Conservation (phyloP, 176 grass and related monocot genomes). For the Avena sativa region DNA sequence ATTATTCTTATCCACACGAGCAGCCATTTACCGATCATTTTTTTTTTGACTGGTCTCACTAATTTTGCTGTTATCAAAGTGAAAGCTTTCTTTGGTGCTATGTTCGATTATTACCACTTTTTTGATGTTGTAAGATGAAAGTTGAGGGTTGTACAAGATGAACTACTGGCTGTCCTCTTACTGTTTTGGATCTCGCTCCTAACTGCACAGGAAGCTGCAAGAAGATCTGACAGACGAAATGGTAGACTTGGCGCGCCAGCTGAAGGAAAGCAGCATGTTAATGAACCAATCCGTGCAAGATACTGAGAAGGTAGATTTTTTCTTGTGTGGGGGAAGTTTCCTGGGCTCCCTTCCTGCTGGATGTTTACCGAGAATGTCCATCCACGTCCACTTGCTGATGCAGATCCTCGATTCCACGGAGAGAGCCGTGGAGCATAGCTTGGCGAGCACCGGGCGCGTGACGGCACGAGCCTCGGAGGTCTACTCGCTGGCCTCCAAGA, state of each 20-base stretch:
- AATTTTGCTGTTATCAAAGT: no score
- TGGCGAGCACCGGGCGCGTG: constrained; percentile 64
- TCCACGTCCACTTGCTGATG: not conserved
- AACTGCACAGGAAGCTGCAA: constrained; percentile 75
- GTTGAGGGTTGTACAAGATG: not conserved
- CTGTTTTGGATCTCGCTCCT: not conserved
- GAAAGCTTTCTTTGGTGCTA: not conserved
- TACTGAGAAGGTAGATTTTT: constrained; percentile 70
- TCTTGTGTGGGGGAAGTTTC: not conserved
- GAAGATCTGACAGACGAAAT: constrained; percentile 96
- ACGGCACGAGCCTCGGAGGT: constrained; percentile 69
- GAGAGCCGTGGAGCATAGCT: constrained; percentile 80
- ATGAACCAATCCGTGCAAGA: constrained; percentile 85
- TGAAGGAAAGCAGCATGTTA: constrained; percentile 83
- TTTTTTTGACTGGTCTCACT: not conserved
- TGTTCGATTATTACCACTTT: not conserved
- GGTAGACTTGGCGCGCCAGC: constrained; percentile 75
- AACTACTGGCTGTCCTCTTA: not conserved
- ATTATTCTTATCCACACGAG: constrained; percentile 4
- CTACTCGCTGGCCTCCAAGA: constrained; percentile 75
- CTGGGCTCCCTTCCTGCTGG: not conserved
- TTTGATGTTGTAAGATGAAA: constrained; percentile 2
- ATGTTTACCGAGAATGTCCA: constrained; percentile 23
- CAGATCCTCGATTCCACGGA: constrained; percentile 91
- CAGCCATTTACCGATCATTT: not conserved